Evolutionary conservation across 164 flowering plant genomes (phyloP).

Genomic region (Kingdonia uniflora): DNA sequence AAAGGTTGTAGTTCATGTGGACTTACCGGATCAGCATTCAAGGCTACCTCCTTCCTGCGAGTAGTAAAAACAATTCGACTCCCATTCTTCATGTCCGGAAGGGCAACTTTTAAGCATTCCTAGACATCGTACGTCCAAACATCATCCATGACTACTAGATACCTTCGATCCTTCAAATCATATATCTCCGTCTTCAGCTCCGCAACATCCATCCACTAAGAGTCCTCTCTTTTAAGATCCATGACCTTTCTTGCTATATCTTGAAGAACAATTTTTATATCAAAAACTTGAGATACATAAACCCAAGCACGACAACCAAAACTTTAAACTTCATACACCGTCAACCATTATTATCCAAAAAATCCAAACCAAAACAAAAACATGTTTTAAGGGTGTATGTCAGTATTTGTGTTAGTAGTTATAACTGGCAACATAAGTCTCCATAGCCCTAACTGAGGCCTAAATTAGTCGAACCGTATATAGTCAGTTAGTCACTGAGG

Average conservation of each 20-base stretch:
- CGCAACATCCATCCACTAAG: background rate
- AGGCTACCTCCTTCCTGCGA: background rate
- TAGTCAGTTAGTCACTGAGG: too few species aligned
- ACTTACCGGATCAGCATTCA: background rate
- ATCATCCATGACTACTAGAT: constrained; percentile 3
- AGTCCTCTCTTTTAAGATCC: background rate
- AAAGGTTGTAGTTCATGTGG: background rate
- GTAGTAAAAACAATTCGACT: background rate
- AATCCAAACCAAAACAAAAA: too few species aligned
- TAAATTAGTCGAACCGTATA: too few species aligned
- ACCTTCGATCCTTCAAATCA: background rate
- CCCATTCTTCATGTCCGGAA: background rate
- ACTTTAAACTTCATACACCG: too few species aligned
- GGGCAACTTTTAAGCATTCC: background rate
- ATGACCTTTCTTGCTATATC: background rate
- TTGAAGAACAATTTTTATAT: background rate
- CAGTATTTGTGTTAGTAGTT: too few species aligned
- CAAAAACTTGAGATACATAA: background rate
- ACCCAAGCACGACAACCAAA: constrained; percentile 1
- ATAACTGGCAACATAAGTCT: too few species aligned
- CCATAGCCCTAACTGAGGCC: too few species aligned
- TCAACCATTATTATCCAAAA: too few species aligned
- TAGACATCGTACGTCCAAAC: background rate
- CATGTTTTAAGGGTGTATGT: too few species aligned
- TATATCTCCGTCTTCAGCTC: background rate